Conservation (phyloP, 2,329 filamentous ascomycete genomes). For the Chrysoporthe austroafricana region DNA sequence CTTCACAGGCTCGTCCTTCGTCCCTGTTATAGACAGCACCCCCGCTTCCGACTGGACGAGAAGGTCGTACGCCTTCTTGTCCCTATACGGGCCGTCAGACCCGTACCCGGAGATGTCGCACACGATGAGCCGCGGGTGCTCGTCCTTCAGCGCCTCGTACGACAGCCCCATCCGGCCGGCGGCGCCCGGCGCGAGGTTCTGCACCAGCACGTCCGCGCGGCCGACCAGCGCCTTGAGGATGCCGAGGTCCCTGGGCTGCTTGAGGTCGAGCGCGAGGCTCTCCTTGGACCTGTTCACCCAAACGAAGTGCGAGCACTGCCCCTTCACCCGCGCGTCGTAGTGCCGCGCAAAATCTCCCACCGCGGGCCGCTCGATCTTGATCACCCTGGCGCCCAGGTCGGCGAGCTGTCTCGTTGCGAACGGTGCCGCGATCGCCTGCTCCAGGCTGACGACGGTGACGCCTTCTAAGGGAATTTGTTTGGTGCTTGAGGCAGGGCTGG, state of each 20-base stretch:
- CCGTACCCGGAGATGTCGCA: conserved; percentile 60
- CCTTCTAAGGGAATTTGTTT: conserved; percentile 37
- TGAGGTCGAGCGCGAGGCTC: conserved; percentile 54
- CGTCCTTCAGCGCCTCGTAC: conserved; percentile 45
- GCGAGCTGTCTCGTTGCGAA: conserved; percentile 59
- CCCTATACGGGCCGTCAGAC: conserved; percentile 52
- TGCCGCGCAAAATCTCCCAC: conserved; percentile 57
- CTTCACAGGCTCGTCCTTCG: conserved; percentile 48
- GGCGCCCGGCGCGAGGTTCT: conserved; percentile 57
- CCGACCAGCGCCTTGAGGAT: conserved; percentile 48
- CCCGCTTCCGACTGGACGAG: conserved; percentile 59
- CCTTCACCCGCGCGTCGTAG: conserved; percentile 54
- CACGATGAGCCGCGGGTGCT: conserved; percentile 52
- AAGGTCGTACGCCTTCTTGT: conserved; percentile 60
- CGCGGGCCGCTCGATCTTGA: conserved; percentile 57
- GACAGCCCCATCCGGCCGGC: conserved; percentile 51
- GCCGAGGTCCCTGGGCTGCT: conserved; percentile 46
- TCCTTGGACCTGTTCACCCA: conserved; percentile 60
- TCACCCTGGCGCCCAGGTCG: conserved; percentile 57
- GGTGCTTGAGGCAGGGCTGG: background rate
- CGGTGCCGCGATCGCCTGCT: conserved; percentile 59
- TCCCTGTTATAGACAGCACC: conserved; percentile 55
- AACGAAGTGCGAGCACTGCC: conserved; percentile 57
- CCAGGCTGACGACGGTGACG: conserved; percentile 55
- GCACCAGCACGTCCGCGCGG: conserved; percentile 55